These are phyloP conservation scores for Sinapis alba DNA, from an alignment of 441 rosid genomes.

Conservation along the genomic window DNA sequence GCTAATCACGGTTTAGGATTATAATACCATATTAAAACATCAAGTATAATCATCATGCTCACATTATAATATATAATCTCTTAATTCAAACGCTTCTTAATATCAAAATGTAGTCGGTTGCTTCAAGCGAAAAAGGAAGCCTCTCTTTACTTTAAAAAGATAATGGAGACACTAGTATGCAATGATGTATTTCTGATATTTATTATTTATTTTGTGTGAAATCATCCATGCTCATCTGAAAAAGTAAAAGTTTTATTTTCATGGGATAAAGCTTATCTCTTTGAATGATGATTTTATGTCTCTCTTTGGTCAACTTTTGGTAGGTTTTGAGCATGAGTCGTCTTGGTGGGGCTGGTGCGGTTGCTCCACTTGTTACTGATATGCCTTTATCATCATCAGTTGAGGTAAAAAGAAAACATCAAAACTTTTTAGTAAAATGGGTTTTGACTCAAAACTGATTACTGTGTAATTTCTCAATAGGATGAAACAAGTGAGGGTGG, in stretches of 20 bases:
- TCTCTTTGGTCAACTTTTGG: slow-evolving; percentile 40
- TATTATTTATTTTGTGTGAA: too few species aligned
- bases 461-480: slow-evolving; percentile 32
- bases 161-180: slow-evolving; percentile 37
- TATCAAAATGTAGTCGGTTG: slow-evolving; percentile 41
- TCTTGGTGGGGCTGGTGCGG: slow-evolving; percentile 97
- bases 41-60: slow-evolving; percentile 23
- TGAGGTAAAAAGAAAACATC: slow-evolving; percentile 58
- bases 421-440: slow-evolving; percentile 15
- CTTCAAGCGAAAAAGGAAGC: slow-evolving; percentile 25
- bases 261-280: slow-evolving; percentile 35
- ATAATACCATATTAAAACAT: slow-evolving; percentile 5
- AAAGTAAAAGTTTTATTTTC: background rate
- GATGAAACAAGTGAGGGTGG: slow-evolving; percentile 86
- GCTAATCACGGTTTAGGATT: slow-evolving; percentile 22
- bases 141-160: slow-evolving; percentile 33
- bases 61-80: slow-evolving; percentile 30
- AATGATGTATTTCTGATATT: slow-evolving; percentile 20
- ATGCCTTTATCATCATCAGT: slow-evolving; percentile 82
- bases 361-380: slow-evolving; percentile 97
- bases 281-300: slow-evolving; percentile 14
- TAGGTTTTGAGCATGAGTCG: slow-evolving; percentile 99
- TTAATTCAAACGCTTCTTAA: slow-evolving; percentile 2
- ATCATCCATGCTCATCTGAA: background rate
- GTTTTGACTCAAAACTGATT: slow-evolving; percentile 3